Percentiles rank a stretch among this genome's conserved stretches.
Conservation (phyloP, 2,329 filamentous ascomycete species). For the Claviceps cyperi region DNA sequence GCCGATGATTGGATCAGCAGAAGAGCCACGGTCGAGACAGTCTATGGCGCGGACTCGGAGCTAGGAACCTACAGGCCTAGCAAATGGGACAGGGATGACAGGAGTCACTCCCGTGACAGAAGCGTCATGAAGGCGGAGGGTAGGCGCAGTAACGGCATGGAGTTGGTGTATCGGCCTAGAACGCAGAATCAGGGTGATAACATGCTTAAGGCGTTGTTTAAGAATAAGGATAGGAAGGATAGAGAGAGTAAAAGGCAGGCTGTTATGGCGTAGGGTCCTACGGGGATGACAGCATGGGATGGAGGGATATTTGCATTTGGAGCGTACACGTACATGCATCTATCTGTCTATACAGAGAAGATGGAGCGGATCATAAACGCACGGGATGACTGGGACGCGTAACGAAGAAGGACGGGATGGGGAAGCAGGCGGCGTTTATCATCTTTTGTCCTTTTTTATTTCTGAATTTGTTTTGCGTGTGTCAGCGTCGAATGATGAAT, state of each 20-base stretch:
- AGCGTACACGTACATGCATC: background rate
- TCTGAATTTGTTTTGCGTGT: background rate
- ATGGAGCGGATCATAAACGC: background rate
- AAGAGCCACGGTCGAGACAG: constrained; percentile 9
- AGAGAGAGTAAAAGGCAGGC: constrained; percentile 19
- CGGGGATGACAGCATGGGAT: background rate
- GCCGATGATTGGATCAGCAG: constrained; percentile 5
- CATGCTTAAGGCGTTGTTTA: constrained; percentile 45
- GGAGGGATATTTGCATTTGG: background rate
- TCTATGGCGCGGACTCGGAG: constrained; percentile 19
- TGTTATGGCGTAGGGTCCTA: constrained; percentile 14
- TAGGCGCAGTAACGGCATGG: constrained; percentile 19
- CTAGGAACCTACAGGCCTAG: constrained; percentile 18
- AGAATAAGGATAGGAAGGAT: constrained; percentile 37
- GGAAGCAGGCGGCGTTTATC: background rate
- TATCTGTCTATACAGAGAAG: no score
- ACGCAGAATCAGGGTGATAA: constrained; percentile 31
- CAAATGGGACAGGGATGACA: constrained; percentile 16
- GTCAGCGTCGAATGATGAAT: background rate
- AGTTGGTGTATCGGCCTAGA: constrained; percentile 31
- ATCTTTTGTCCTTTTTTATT: background rate
- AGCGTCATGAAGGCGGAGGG: constrained; percentile 23
- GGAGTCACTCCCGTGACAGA: background rate
- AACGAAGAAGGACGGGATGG: background rate
- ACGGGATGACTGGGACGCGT: background rate